Conservation (phyloP, 441 rosid species). For the Hura crepitans region DNA sequence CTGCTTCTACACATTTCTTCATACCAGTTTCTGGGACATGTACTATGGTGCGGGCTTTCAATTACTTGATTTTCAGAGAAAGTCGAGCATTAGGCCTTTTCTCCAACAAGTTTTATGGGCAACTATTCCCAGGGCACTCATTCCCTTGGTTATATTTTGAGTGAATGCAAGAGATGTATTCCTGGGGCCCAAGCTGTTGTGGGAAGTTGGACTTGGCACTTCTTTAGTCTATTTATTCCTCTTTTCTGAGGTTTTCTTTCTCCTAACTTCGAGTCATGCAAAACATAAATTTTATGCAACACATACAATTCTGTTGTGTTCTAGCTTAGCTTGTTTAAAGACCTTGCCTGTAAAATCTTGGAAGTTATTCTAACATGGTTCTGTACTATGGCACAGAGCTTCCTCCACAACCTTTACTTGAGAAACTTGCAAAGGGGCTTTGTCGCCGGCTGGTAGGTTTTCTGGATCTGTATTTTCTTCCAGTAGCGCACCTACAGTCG, state of each 20-base stretch:
- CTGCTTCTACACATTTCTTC: background rate
- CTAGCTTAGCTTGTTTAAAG: conserved; percentile 11
- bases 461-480: background rate
- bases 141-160: conserved; percentile 4
- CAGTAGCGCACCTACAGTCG: conserved; percentile 5
- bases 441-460: conserved; percentile 53
- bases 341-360: background rate
- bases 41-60: background rate
- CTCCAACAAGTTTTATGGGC: conserved; percentile 3
- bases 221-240: background rate
- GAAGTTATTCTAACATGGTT: conserved; percentile 16
- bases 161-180: background rate
- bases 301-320: conserved; percentile 2
- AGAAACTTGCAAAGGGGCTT: conserved; percentile 76
- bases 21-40: conserved; percentile 9
- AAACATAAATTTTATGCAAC: background rate
- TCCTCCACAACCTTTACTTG: conserved; percentile 75
- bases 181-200: conserved; percentile 2
- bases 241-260: background rate
- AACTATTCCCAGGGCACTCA: background rate
- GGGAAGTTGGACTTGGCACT: background rate
- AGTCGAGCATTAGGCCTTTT: background rate
- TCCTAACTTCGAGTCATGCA: background rate
- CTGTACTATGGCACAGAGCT: conserved; percentile 50
- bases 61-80: background rate